Base-by-base conservation (phyloP, 257 asterid genomes). In the Solanum lignicaule region DNA sequence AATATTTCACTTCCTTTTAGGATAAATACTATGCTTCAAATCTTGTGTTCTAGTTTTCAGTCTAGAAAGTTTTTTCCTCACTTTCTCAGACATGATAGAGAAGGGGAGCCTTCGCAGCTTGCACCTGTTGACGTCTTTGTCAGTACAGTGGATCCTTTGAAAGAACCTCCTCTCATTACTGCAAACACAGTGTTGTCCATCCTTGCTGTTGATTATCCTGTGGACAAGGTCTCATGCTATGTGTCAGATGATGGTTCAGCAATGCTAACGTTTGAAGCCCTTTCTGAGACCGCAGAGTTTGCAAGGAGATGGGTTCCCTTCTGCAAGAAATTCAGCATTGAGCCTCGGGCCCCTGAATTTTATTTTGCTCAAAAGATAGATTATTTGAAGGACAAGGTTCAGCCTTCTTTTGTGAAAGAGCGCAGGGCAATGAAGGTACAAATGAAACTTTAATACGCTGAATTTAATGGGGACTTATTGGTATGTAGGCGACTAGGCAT, bases 141-240 rank as follows among this genome's bases (percentile, higher is more conserved):
- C 89, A 94, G 97, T 94, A 94, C 97, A 16, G 95, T 94, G 93
- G 97, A 94, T 79, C 95, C 97, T 66, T 69, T 94, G 95, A 94
- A 94, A 86, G 97, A 93, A 90, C 97, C 97, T 87, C 97, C 97
- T 12, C 90, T 94, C 33, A 86, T 94, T 39, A 94, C 97, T 62
- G 97, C 97, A 41, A 94, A 94, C 92, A 94, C 97, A 2, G 95
- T 94, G 81, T 89, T 94, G 71, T 93, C 97, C 87, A 92, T 94
- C 89, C 95, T 94, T 83, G 87, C 94, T 25, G 97, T 94, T 89
- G 97, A 94, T 89, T 94, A 94, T 89, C 95, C 95, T 6, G 94
- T 93, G 66, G 95, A 94, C 89, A 94, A 94, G 87, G 94, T 94
- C 88, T 92, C 96, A 1, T 93, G 97, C 86, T 94, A 93, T 87